A percentile compares a stretch with the other conserved stretches of the same genome.
Conservation (phyloP, 2,329 filamentous ascomycete genomes). For the Paracorniculantispora psalliotae region DNA sequence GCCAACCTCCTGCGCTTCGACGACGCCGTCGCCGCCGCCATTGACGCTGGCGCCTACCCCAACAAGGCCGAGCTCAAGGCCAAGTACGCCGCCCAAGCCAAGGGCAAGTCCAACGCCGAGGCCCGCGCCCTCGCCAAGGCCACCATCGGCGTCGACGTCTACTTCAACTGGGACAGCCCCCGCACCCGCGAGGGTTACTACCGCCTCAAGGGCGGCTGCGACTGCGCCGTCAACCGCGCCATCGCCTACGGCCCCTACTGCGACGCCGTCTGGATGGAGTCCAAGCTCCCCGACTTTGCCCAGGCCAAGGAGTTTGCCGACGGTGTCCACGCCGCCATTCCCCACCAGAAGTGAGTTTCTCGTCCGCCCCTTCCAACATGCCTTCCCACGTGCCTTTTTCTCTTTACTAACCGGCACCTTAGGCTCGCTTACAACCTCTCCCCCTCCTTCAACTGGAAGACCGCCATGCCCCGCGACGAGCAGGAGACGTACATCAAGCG, state of each 20-base stretch:
- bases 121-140: conserved; percentile 72
- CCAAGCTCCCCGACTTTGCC: conserved; percentile 84
- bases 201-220: conserved; percentile 83
- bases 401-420: conserved; percentile 16
- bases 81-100: conserved; percentile 61
- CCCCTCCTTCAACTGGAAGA: conserved; percentile 99
- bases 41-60: conserved; percentile 61
- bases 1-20: conserved; percentile 84
- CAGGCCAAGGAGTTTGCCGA: conserved; percentile 92
- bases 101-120: conserved; percentile 83
- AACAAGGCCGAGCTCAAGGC: conserved; percentile 65
- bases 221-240: conserved; percentile 86
- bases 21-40: conserved; percentile 79
- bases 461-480: conserved; percentile 80
- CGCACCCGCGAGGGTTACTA: conserved; percentile 94
- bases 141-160: conserved; percentile 73
- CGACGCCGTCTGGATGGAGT: conserved; percentile 99
- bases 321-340: conserved; percentile 90
- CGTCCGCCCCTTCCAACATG: neutral
- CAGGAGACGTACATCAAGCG: conserved; percentile 97
- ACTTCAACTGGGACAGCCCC: conserved; percentile 94
- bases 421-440: conserved; percentile 97
- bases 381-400: neutral
- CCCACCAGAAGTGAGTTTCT: conserved; percentile 80
- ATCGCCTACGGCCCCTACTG: conserved; percentile 89